Evolutionary conservation across 306 rosid genomes (phyloP), one percentile per base, ranked within the genome.

Genomic region (Nissolia schottii): DNA sequence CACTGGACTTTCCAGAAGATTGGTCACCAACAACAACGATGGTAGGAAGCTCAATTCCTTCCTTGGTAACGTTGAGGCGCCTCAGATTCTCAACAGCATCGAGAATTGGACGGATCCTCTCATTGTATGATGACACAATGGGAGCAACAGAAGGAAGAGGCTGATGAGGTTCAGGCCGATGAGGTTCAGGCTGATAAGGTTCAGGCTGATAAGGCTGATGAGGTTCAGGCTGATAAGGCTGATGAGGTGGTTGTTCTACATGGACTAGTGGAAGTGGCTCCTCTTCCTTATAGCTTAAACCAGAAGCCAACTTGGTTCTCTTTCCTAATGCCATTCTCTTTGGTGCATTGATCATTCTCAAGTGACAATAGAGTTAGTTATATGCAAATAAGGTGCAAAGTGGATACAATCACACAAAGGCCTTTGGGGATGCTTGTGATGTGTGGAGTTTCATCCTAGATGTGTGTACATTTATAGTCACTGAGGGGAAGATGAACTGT

Each of bases 1-100:
- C 89, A 60, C 87, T 82, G 0, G 89, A 85, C 6, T 85, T 82
- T 0, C 89, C 87, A 0, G 87, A 82, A 0, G 83, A 79, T 0
- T 82, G 87, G 8, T 85, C 89, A 0, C 90, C 87, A 1, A 85
- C 90, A 12, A 82, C 87, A 32, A 85, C 85, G 32, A 82, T 85
- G 2, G 87, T 70, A 0, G 87, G 89, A 34, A 85, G 85, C 65
- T 82, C 81, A 0, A 85, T 82, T 1, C 89, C 89, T 13, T 85
- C 89, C 5, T 82, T 80, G 6, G 84, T 58, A 5, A 88, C 10
- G 35, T 76, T 80, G 1, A 82, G 81, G 0, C 80, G 49, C 50
- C 89, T 67, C 0, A 85, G 77, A 1, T 82, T 77, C 7, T 85
- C 89, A 3, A 85, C 41, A 0, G 87, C 89, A 28, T 85, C 83